Percentiles rank a stretch among this genome's conserved stretches.
These are phyloP conservation scores for Inga leiocalycina DNA, from an alignment of 306 rosid genomes.

Conservation along the genomic window DNA sequence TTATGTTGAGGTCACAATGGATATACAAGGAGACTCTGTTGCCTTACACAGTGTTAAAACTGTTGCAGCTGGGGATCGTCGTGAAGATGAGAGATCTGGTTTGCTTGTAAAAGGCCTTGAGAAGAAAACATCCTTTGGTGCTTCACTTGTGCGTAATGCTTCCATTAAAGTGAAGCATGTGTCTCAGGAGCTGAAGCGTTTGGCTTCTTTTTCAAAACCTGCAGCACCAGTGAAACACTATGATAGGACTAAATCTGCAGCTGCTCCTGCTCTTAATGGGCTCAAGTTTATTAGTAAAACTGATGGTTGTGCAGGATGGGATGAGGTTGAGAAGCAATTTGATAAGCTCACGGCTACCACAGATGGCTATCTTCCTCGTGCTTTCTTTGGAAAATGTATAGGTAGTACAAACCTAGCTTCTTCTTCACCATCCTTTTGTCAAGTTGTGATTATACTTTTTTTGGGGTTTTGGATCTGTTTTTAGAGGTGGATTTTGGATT, in stretches of 20 bases:
- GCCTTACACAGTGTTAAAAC: slow-evolving; percentile 49
- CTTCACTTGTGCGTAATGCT: slow-evolving; percentile 40
- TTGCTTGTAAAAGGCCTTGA: slow-evolving; percentile 45
- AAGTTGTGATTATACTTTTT: background rate
- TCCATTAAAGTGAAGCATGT: slow-evolving; percentile 50
- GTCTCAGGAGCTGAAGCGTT: slow-evolving; percentile 56
- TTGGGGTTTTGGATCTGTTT: background rate
- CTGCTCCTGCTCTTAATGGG: slow-evolving; percentile 49
- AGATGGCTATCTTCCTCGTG: slow-evolving; percentile 52
- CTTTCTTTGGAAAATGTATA: slow-evolving; percentile 60
- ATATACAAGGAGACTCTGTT: slow-evolving; percentile 46
- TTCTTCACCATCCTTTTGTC: background rate
- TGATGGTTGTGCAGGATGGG: slow-evolving; percentile 50
- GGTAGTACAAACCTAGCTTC: slow-evolving; percentile 33
- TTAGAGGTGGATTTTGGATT: slow-evolving; percentile 14
- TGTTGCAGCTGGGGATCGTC: slow-evolving; percentile 10
- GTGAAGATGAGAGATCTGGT: slow-evolving; percentile 36
- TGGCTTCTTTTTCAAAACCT: slow-evolving; percentile 43
- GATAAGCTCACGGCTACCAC: slow-evolving; percentile 44
- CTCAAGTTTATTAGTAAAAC: slow-evolving; percentile 51
- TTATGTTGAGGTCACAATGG: slow-evolving; percentile 55
- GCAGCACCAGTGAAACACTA: slow-evolving; percentile 12
- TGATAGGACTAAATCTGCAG: slow-evolving; percentile 53
- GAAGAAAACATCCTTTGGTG: slow-evolving; percentile 52
- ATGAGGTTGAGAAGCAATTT: slow-evolving; percentile 53